phyloP scores from a whole-genome alignment of 768 basidiomycete species.

The Saitozyma podzolica region DNA sequence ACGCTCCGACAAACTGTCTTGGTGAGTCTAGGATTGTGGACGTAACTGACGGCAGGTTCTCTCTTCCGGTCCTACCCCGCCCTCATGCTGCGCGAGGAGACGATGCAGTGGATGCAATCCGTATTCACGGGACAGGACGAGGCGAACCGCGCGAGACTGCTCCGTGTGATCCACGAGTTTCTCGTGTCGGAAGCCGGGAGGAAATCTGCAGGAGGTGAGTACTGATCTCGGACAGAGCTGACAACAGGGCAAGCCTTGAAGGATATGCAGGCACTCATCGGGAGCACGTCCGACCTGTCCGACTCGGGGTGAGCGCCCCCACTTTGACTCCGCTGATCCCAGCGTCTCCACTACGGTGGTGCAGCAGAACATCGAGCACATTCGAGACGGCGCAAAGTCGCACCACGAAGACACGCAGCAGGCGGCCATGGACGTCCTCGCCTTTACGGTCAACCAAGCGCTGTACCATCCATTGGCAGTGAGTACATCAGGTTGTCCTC shows the following conservation, averaged over 20 bases:
- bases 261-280: constrained; percentile 92
- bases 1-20: constrained; percentile 70
- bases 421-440: constrained; percentile 84
- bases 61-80: constrained; percentile 89
- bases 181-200: constrained; percentile 78
- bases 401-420: constrained; percentile 69
- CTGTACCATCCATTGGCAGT: constrained; percentile 92
- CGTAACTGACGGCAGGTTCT: constrained; percentile 62
- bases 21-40: constrained; percentile 58
- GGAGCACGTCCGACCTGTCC: constrained; percentile 91
- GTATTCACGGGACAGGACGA: constrained; percentile 76
- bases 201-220: constrained; percentile 54
- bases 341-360: constrained; percentile 94
- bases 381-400: constrained; percentile 78
- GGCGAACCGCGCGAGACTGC: constrained; percentile 69
- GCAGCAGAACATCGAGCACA: constrained; percentile 82
- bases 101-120: constrained; percentile 81
- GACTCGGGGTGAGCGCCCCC: constrained; percentile 78
- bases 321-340: constrained; percentile 1
- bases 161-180: constrained; percentile 91
- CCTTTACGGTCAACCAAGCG: constrained; percentile 91
- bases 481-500: constrained; percentile 23
- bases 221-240: constrained; percentile 4
- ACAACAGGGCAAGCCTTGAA: constrained; percentile 17
- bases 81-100: constrained; percentile 78